These are phyloP conservation scores for Ganoderma resinaceum DNA, from an alignment of 1,284 basidiomycete species.

Conservation along the genomic window DNA sequence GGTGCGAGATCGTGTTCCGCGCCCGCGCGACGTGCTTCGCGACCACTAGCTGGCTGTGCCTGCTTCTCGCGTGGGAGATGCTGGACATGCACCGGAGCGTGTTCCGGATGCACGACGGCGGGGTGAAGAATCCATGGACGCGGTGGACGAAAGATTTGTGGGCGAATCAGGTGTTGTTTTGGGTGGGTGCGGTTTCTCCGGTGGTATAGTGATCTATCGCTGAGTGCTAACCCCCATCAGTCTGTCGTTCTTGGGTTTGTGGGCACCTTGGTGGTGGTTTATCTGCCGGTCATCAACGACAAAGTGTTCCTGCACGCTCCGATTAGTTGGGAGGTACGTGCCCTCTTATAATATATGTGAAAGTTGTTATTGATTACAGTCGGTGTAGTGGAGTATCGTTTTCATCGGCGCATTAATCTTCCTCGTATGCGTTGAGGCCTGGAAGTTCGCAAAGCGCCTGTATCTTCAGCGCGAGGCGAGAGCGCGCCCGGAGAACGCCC, in stretches of 20 bases:
- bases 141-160: background rate
- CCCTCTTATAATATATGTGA: background rate
- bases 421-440: background rate
- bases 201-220: too few relatives aligned
- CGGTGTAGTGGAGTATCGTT: background rate
- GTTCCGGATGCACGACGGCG: slow-evolving; percentile 46
- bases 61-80: slow-evolving; percentile 51
- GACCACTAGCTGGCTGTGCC: slow-evolving; percentile 56
- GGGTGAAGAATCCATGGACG: slow-evolving; percentile 34
- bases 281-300: background rate
- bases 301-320: background rate
- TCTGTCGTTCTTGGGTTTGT: background rate
- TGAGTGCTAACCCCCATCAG: background rate
- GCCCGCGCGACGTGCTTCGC: slow-evolving; percentile 62
- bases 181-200: background rate
- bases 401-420: background rate
- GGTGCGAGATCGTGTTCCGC: slow-evolving; percentile 55
- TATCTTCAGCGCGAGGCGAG: background rate
- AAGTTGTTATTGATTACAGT: background rate
- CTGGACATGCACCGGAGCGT: slow-evolving; percentile 43
- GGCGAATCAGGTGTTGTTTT: background rate
- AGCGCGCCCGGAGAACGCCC: background rate
- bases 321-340: background rate
- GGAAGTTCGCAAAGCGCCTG: background rate
- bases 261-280: background rate